Evolutionary conservation across 371 early-diverging fungal genomes (phyloP), one percentile per base, ranked within the genome.

Genomic region (Saksenaea oblongispora): DNA sequence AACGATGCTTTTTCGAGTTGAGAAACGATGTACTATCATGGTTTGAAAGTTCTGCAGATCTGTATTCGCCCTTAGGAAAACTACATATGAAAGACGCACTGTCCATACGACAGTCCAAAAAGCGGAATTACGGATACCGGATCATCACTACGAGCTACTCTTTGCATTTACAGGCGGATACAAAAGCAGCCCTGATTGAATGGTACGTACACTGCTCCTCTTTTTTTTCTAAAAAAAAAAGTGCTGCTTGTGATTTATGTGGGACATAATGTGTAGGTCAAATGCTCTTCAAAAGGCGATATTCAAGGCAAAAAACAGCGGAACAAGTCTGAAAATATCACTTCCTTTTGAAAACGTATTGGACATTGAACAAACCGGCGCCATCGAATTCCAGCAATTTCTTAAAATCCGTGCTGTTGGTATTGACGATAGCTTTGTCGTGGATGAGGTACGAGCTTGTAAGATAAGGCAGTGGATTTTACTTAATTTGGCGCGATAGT

Each of bases 1-100:
- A 69, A 5, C 81, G 87, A 0, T 89, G 87, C 59, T 93, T 85
- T 81, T 92, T 91, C 67, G 86, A 87, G 37, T 77, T 93, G 15
- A 82, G 85, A 37, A 80, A 87, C 35, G 86, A 88, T 64, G 81
- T 80, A 3, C 73, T 93, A 13, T 73, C 80, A 34, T 88, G 83
- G 71, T 91, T 84, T 65, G 81, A 77, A 53, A 84, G 83, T 63
- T 82, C 89, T 14, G 81, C 78, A 13, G 87, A 91, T 64, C 69
- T 80, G 5, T 92, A 93, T 64, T 89, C 83, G 35, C 92, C 93
- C 0, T 64, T 85, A 53, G 87, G 84, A 0, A 81, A 84, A 24
- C 80, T 93, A n/a, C 85, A 91, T 67, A 73, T 93, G 34, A 92
- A 89, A 68, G 62, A 80, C 58, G 86, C 84, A 1, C 63, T 84